Percentiles rank a stretch among this genome's conserved stretches.
Evolutionary conservation across 2,329 filamentous ascomycete genomes (phyloP).

Genomic region (Zymoseptoria tritici): DNA sequence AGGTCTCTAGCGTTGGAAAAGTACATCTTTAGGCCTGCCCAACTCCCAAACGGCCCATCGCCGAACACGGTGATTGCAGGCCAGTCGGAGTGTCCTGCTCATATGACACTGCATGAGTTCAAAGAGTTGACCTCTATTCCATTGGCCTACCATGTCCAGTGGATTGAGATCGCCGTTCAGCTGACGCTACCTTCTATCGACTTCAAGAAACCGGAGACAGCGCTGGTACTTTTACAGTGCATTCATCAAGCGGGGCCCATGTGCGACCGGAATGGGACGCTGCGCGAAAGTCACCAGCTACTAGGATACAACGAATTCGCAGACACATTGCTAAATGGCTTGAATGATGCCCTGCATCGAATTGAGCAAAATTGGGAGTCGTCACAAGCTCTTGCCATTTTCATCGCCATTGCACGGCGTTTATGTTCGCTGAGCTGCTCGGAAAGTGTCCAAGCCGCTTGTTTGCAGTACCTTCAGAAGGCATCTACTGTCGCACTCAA

Average conservation of each 20-base stretch:
- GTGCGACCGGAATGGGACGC: too few relatives aligned
- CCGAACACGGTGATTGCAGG: conserved; percentile 37
- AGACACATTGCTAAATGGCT: too few relatives aligned
- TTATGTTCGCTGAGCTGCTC: conserved; percentile 16
- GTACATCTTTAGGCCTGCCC: conserved; percentile 28
- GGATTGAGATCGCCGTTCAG: conserved; percentile 44
- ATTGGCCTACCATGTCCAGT: conserved; percentile 40
- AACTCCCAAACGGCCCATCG: conserved; percentile 8
- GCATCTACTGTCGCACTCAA: conserved; percentile 38
- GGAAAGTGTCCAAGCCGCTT: background rate
- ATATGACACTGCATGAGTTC: conserved; percentile 46
- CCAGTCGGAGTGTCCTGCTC: conserved; percentile 41
- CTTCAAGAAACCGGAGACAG: conserved; percentile 48
- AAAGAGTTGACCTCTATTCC: conserved; percentile 44
- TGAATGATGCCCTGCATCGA: conserved; percentile 10
- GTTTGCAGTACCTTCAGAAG: conserved; percentile 28
- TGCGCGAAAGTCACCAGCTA: too few relatives aligned
- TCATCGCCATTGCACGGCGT: conserved; percentile 18
- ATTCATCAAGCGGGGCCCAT: conserved; percentile 51
- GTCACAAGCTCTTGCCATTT: conserved; percentile 14
- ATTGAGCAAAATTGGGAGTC: conserved; percentile 26
- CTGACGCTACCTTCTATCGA: conserved; percentile 51
- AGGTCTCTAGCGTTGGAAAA: too few relatives aligned
- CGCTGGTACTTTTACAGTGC: conserved; percentile 45
- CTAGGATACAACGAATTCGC: too few relatives aligned